phyloP scores from a whole-genome alignment of 139 green algal species.

The Volvox reticuliferus region DNA sequence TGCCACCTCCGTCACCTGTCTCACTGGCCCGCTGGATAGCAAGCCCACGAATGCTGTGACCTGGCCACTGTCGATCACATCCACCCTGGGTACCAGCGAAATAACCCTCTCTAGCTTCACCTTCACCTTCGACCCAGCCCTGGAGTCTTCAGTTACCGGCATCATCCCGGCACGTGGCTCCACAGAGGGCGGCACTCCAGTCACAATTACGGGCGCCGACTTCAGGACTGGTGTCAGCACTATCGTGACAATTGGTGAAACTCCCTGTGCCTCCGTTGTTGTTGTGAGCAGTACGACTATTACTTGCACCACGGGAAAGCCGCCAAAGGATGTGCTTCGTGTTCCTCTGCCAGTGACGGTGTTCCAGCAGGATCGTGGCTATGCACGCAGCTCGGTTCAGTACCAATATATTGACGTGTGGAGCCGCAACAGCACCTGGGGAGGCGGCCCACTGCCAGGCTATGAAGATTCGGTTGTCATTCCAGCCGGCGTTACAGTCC shows the following conservation, averaged over 20 bases:
- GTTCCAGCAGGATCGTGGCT: neutral
- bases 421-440: constrained; percentile 74
- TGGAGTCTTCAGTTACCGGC: constrained; percentile 55
- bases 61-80: neutral
- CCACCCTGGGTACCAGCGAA: neutral
- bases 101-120: neutral
- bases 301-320: constrained; percentile 45
- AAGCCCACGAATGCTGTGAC: neutral
- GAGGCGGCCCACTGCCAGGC: constrained; percentile 60
- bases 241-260: constrained; percentile 12
- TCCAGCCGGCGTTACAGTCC: constrained; percentile 57
- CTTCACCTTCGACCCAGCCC: constrained; percentile 48
- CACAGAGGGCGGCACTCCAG: constrained; percentile 66
- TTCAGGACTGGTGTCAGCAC: neutral
- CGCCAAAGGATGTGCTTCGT: neutral
- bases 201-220: constrained; percentile 60
- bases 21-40: constrained; percentile 12
- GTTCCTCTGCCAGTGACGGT: constrained; percentile 12
- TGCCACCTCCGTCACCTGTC: constrained; percentile 28
- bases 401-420: constrained; percentile 76
- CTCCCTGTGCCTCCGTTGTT: constrained; percentile 34
- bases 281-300: constrained; percentile 35
- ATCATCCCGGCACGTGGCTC: constrained; percentile 58
- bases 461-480: constrained; percentile 65
- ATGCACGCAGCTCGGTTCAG: neutral